A percentile compares a stretch with the other conserved stretches of the same genome.
These are phyloP conservation scores for Agapanthus africanus DNA, from an alignment of 106 monocot species.

Conservation along the genomic window DNA sequence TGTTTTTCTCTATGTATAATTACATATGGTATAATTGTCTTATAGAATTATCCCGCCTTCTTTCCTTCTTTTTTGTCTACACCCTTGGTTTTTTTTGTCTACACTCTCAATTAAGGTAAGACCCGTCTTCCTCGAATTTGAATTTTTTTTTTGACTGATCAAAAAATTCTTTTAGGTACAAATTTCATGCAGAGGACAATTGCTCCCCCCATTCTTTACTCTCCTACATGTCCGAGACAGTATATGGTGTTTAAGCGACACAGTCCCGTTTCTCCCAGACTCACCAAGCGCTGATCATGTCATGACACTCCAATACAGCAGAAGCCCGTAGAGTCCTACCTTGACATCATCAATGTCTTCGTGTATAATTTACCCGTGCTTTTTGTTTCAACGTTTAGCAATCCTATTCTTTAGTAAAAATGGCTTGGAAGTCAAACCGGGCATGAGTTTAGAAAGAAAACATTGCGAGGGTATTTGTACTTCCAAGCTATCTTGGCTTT, in stretches of 20 bases:
- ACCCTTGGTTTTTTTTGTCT: no score
- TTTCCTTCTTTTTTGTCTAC: no score
- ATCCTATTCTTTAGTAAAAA: conserved; percentile 8
- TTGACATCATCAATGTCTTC: neutral
- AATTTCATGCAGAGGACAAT: conserved; percentile 66
- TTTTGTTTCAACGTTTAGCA: no score
- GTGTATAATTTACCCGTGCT: conserved; percentile 46
- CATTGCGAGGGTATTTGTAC: neutral
- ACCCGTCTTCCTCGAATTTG: no score
- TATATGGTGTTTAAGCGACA: conserved; percentile 49
- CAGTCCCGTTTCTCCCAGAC: conserved; percentile 11
- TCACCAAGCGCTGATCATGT: conserved; percentile 25
- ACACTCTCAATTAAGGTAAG: no score
- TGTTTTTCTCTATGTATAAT: no score
- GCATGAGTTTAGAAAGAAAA: neutral
- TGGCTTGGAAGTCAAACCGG: conserved; percentile 4
- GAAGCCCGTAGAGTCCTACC: conserved; percentile 25
- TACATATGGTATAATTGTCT: no score
- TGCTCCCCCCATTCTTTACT: conserved; percentile 45
- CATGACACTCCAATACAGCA: conserved; percentile 56
- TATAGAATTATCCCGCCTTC: no score
- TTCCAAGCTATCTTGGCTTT: neutral
- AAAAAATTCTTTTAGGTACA: no score
- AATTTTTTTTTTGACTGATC: no score
- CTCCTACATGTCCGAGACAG: conserved; percentile 63